These are phyloP conservation scores for Starmerella ratchasimensis DNA, from an alignment of 805 yeast species.

Conservation along the genomic window DNA sequence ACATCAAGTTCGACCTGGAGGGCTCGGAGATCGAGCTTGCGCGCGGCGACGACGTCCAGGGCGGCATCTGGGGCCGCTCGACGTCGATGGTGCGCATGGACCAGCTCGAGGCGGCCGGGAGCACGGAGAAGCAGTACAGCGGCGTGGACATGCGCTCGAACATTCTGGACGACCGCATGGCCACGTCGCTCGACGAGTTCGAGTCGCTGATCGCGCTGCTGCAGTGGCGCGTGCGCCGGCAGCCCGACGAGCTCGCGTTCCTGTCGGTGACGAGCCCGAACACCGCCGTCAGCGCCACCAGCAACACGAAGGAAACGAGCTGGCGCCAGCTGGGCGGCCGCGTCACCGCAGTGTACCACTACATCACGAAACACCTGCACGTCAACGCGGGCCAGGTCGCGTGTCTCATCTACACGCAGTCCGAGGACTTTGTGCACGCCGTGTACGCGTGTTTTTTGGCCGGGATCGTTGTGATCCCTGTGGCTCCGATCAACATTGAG, in stretches of 20 bases:
- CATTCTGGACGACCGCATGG: slow-evolving; percentile 67
- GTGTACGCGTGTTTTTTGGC: slow-evolving; percentile 74
- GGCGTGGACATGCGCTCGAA: slow-evolving; percentile 65
- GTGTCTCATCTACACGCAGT: slow-evolving; percentile 68
- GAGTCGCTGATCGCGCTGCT: slow-evolving; percentile 56
- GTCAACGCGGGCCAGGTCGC: slow-evolving; percentile 59
- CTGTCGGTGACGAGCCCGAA: slow-evolving; percentile 31
- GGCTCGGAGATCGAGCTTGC: slow-evolving; percentile 49
- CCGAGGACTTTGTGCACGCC: slow-evolving; percentile 75
- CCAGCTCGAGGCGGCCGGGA: slow-evolving; percentile 37
- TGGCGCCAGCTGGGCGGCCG: slow-evolving; percentile 77
- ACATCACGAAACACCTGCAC: slow-evolving; percentile 52
- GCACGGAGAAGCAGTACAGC: slow-evolving; percentile 65
- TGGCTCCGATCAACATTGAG: slow-evolving; percentile 54
- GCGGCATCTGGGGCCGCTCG: slow-evolving; percentile 76
- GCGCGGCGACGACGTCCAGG: slow-evolving; percentile 58
- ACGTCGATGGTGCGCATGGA: slow-evolving; percentile 52
- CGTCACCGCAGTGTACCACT: slow-evolving; percentile 59
- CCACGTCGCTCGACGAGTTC: slow-evolving; percentile 61
- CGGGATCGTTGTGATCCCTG: slow-evolving; percentile 66
- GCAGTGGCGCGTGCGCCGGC: slow-evolving; percentile 60
- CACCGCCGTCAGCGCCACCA: too few species aligned
- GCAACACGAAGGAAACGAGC: slow-evolving; percentile 37
- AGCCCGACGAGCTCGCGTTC: slow-evolving; percentile 72
- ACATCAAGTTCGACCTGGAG: slow-evolving; percentile 61